A percentile compares a stretch with the other conserved stretches of the same genome.
These are phyloP conservation scores for Boletellus sp. DNA, from an alignment of 768 basidiomycete genomes.

Conservation along the genomic window DNA sequence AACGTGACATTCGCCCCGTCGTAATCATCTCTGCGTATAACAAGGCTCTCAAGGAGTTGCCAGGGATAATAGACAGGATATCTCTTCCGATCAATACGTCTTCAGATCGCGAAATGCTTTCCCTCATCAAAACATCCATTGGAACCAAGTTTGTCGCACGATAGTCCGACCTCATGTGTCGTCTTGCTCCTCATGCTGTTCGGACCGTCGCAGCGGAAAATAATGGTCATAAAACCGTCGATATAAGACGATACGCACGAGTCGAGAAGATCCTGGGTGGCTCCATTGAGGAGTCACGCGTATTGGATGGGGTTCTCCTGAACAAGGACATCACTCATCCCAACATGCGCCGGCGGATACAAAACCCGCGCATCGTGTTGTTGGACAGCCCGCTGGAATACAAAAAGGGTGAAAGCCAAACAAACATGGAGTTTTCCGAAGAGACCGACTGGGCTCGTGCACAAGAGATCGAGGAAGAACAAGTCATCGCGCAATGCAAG, in stretches of 20 bases:
- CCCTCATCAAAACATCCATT: constrained; percentile 96
- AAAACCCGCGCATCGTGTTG: constrained; percentile 82
- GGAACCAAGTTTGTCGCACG: constrained; percentile 96
- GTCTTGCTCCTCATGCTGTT: constrained; percentile 88
- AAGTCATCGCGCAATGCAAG: constrained; percentile 83
- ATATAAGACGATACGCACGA: constrained; percentile 96
- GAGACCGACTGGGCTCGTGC: constrained; percentile 91
- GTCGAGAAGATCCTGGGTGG: constrained; percentile 98
- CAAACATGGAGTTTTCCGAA: constrained; percentile 96
- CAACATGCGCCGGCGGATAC: constrained; percentile 89
- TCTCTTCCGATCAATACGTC: constrained; percentile 86
- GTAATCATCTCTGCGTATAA: constrained; percentile 99
- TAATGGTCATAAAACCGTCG: constrained; percentile 79
- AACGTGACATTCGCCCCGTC: constrained; percentile 97
- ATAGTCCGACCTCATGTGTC: constrained; percentile 98
- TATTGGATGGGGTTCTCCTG: constrained; percentile 89
- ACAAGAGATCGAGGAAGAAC: constrained; percentile 95
- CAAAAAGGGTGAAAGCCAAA: constrained; percentile 98
- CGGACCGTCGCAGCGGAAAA: constrained; percentile 81
- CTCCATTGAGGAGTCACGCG: constrained; percentile 89
- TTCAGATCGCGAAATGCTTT: constrained; percentile 88
- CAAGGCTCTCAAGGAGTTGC: constrained; percentile 88
- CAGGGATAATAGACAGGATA: constrained; percentile 83
- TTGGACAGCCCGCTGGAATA: constrained; percentile 96
- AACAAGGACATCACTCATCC: constrained; percentile 99